A percentile compares a stretch with the other conserved stretches of the same genome.
Conservation (phyloP, 495 filamentous ascomycete genomes). For the Penicillium antarcticum region DNA sequence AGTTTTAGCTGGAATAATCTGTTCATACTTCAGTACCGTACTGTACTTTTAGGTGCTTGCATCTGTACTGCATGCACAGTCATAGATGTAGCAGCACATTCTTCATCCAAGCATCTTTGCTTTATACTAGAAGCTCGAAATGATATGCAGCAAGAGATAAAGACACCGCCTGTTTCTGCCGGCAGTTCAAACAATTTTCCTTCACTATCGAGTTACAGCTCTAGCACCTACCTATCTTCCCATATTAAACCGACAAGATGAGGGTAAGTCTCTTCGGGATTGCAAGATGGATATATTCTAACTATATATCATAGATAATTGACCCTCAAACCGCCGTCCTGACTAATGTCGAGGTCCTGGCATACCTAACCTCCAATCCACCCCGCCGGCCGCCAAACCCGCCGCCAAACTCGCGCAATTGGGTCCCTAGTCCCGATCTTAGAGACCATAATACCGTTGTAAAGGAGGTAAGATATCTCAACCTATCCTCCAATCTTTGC, state of each 20-base stretch:
- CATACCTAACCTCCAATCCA: constrained; percentile 50
- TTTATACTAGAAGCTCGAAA: background rate
- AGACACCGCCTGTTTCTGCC: constrained; percentile 15
- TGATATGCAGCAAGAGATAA: constrained; percentile 2
- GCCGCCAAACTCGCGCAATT: constrained; percentile 37
- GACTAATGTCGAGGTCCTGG: constrained; percentile 63
- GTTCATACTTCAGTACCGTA: constrained; percentile 24
- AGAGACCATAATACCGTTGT: constrained; percentile 50
- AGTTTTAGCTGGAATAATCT: constrained; percentile 32
- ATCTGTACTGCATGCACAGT: background rate
- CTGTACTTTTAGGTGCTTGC: background rate
- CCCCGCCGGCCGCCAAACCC: constrained; percentile 40
- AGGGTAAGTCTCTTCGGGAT: constrained; percentile 17
- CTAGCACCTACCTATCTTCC: background rate
- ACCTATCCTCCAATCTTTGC: background rate
- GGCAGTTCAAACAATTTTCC: constrained; percentile 29
- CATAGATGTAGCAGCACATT: background rate
- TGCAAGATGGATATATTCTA: background rate
- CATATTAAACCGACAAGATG: constrained; percentile 22
- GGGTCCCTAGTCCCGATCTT: constrained; percentile 41
- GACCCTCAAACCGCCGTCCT: constrained; percentile 60
- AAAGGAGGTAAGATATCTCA: constrained; percentile 37
- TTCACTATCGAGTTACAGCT: constrained; percentile 1
- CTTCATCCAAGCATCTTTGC: too few relatives aligned
- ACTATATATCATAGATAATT: constrained; percentile 44